Conservation (phyloP, 495 filamentous ascomycete species). For the Penicillium crystallinum region DNA sequence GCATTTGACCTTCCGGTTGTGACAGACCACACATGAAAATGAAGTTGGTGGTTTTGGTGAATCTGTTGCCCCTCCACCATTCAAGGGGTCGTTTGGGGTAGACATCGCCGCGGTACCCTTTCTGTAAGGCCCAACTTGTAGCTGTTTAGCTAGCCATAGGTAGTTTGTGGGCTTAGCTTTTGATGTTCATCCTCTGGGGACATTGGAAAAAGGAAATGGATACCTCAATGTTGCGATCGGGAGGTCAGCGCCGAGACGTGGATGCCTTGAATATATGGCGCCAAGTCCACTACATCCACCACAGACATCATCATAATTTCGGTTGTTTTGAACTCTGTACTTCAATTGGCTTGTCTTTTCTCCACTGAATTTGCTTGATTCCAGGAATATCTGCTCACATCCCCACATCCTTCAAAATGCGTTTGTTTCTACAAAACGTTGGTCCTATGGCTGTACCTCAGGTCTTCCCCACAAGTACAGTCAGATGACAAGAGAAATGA, state of each 20-base stretch:
- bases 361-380: background rate
- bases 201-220: background rate
- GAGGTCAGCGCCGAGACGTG: background rate
- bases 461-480: background rate
- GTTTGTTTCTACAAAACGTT: background rate
- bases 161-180: background rate
- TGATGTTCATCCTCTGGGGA: too few relatives aligned
- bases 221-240: background rate
- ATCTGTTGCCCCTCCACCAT: background rate
- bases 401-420: background rate
- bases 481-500: background rate
- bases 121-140: background rate
- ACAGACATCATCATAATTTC: constrained; percentile 1
- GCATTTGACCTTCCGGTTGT: constrained; percentile 64
- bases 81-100: background rate
- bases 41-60: constrained; percentile 13
- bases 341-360: background rate
- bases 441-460: background rate
- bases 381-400: background rate
- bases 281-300: background rate
- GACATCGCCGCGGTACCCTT: background rate
- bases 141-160: background rate
- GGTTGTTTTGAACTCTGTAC: background rate
- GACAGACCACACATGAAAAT: constrained; percentile 60
- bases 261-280: background rate